A percentile compares a stretch with the other conserved stretches of the same genome.
These are phyloP conservation scores for Nigrograna mackinnonii DNA, from an alignment of 2,329 filamentous ascomycete species.

Conservation along the genomic window DNA sequence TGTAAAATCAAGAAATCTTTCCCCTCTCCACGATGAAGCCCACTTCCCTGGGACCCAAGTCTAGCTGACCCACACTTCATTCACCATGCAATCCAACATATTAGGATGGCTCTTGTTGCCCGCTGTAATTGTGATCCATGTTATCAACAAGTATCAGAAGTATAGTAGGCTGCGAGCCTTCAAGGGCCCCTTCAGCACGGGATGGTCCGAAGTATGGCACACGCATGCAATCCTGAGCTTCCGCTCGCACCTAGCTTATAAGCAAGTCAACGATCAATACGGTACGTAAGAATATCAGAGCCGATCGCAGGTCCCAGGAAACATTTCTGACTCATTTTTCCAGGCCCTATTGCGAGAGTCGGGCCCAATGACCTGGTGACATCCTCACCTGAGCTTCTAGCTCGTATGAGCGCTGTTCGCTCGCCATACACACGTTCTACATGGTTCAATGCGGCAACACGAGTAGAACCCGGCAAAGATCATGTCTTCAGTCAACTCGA, in stretches of 20 bases:
- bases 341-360: conserved; percentile 49
- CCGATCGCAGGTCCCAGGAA: not conserved
- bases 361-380: conserved; percentile 55
- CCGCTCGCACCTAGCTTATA: conserved; percentile 26
- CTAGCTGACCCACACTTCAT: too few species aligned
- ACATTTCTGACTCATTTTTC: not conserved
- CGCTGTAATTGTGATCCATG: not conserved
- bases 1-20: too few species aligned
- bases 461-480: conserved; percentile 58
- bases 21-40: too few species aligned
- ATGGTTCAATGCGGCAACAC: conserved; percentile 46
- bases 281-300: conserved; percentile 17
- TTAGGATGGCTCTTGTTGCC: not conserved
- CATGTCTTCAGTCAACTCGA: conserved; percentile 59
- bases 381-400: conserved; percentile 51
- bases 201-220: conserved; percentile 35
- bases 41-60: too few species aligned
- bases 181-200: conserved; percentile 31
- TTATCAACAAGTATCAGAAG: not conserved
- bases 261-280: conserved; percentile 32
- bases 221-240: conserved; percentile 31
- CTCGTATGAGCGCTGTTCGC: conserved; percentile 46
- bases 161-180: conserved; percentile 24
- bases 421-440: conserved; percentile 45
- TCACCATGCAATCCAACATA: not conserved